A percentile compares a stretch with the other conserved stretches of the same genome.
Conservation (phyloP, 148 eudicot genomes). For the Euryodendron excelsum region DNA sequence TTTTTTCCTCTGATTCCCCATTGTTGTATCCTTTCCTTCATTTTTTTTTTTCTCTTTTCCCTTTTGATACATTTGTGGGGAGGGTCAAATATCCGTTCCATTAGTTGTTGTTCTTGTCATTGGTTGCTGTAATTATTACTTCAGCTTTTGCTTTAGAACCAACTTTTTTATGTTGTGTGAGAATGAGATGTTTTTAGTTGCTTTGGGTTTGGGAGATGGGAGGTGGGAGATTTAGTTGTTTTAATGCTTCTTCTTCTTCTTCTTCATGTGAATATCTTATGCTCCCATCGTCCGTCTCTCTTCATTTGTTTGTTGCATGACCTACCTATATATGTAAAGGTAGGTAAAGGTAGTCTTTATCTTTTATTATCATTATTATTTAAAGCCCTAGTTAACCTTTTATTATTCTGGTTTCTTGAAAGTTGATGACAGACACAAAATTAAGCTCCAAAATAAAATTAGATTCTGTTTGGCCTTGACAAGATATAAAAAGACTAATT, state of each 20-base stretch:
- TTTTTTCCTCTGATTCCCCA: not conserved
- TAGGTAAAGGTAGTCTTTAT: too few species aligned
- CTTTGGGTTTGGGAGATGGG: not conserved
- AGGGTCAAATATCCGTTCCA: constrained; percentile 22
- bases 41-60: not conserved
- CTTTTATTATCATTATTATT: too few species aligned
- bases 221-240: not conserved
- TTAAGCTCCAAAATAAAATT: too few species aligned
- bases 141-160: constrained; percentile 21
- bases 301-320: too few species aligned
- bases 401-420: too few species aligned
- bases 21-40: constrained; percentile 10
- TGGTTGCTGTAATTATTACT: constrained; percentile 45
- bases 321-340: too few species aligned
- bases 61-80: constrained; percentile 14
- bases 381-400: too few species aligned
- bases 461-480: too few species aligned
- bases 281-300: too few species aligned
- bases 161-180: not conserved
- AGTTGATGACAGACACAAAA: too few species aligned
- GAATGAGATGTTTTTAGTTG: not conserved
- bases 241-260: too few species aligned
- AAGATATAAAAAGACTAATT: too few species aligned
- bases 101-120: constrained; percentile 24
- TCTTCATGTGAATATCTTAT: not conserved